These are phyloP conservation scores for Colletotrichum simmondsii DNA, from an alignment of 2,329 filamentous ascomycete genomes.

Conservation along the genomic window DNA sequence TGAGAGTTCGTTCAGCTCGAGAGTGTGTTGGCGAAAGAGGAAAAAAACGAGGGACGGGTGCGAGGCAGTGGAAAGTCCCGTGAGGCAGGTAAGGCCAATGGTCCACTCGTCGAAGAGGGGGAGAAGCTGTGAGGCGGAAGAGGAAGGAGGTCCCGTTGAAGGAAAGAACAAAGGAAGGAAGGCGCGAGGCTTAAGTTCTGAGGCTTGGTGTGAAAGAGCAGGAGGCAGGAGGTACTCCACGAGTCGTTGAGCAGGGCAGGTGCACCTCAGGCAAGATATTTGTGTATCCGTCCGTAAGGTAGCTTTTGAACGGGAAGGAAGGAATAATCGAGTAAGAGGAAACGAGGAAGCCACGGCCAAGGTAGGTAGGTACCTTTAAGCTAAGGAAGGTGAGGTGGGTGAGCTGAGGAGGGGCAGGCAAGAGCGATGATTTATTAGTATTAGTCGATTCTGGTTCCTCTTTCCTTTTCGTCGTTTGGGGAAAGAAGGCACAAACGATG, in stretches of 20 bases:
- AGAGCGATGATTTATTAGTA: background rate
- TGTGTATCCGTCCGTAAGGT: too few relatives aligned
- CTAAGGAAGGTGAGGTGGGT: background rate
- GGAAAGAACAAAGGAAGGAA: slow-evolving; percentile 5
- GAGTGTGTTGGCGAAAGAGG: background rate
- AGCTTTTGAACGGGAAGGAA: background rate
- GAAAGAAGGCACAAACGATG: background rate
- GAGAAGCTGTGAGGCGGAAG: background rate
- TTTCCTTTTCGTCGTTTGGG: background rate
- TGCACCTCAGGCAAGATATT: background rate
- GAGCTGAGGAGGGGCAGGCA: background rate
- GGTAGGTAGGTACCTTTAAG: background rate
- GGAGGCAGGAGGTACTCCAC: background rate
- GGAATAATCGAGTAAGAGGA: background rate
- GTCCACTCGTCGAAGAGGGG: background rate
- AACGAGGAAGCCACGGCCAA: background rate
- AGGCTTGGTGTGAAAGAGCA: background rate
- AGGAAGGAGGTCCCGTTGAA: background rate
- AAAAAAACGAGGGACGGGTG: background rate
- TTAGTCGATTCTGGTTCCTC: background rate
- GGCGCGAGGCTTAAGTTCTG: background rate
- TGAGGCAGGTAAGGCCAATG: background rate
- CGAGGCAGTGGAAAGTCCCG: background rate
- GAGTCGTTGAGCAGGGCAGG: slow-evolving; percentile 9
- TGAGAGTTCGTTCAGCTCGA: background rate